Evolutionary conservation across 2,329 filamentous ascomycete genomes (phyloP), one percentile per base, ranked within the genome.

Genomic region (Exophiala mesophila): DNA sequence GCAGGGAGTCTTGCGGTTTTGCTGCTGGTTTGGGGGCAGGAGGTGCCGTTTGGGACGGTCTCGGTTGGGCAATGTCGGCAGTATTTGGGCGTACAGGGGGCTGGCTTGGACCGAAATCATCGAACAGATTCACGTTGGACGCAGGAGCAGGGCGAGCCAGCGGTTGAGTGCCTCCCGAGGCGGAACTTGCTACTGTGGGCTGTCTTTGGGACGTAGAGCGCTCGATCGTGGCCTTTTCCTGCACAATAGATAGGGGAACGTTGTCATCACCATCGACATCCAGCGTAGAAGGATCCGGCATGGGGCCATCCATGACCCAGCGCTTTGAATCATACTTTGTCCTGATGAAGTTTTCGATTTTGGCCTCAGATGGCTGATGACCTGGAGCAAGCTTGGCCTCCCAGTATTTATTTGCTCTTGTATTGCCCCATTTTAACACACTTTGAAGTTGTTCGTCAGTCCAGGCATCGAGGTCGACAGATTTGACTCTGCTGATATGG

Each of bases 321-420:
- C 94, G 78, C 77, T 95, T 97, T 40, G 92, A 85, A 65, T 98
- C 92, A 66, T 98, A 98, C 68, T 98, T 98, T 43, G 94, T 98
- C 55, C 92, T 82, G 58, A 98, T 97, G 61, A 98, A 98, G 73
- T 97, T 98, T 76, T 98, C 92, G 57, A 98, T 97, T 76, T 98
- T 98, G 71, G 85, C 78, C 71, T 98, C 94, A 16, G 90, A 95
- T 1, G 92, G 92, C 34, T 90, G 80, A 66, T 98, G 92, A 46
- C 89, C 89, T 10, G 83, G 70, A 2, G 90, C 88, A 59, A 98
- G 70, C 70, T 97, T 98, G 50, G 86, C 80, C 68, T 98, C 94
- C 90, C 90, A 98, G 65, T 97, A 82, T 73, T 94, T 97, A 72
- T 98, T 98, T 43, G 92, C 92, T 65, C 89, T 83, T 42, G 84